Percentiles rank a stretch among this genome's conserved stretches.
These are phyloP conservation scores for Chalaropsis ovoidea DNA, from an alignment of 2,329 filamentous ascomycete species.

Conservation along the genomic window DNA sequence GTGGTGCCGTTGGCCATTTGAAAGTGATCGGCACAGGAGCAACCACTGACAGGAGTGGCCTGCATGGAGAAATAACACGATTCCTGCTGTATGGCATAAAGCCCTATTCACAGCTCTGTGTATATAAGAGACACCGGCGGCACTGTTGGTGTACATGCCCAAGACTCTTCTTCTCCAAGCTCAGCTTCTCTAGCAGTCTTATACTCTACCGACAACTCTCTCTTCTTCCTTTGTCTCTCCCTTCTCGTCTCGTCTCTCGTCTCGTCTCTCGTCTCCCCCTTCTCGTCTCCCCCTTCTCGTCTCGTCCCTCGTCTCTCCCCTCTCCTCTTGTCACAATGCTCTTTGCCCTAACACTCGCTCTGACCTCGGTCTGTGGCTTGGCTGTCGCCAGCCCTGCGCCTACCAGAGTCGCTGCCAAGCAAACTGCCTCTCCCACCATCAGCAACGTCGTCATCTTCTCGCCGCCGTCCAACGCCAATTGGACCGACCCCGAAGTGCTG, in stretches of 20 bases:
- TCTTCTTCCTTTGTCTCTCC: neutral
- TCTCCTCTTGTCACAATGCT: neutral
- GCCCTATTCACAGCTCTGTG: neutral
- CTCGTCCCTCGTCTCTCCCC: no score
- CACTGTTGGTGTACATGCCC: neutral
- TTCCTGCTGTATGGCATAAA: neutral
- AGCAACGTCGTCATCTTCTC: constrained; percentile 35
- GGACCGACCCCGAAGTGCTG: constrained; percentile 37
- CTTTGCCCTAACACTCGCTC: constrained; percentile 6
- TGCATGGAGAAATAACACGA: neutral
- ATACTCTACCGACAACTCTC: neutral
- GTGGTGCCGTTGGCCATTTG: neutral
- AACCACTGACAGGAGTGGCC: neutral
- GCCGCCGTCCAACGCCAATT: constrained; percentile 35
- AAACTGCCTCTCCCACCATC: constrained; percentile 23
- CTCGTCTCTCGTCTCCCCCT: no score
- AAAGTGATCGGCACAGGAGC: neutral
- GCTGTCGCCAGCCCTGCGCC: constrained; percentile 4
- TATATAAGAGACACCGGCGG: neutral
- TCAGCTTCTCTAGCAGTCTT: neutral
- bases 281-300: neutral
- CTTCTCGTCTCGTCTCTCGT: no score
- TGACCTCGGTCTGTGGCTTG: constrained; percentile 7
- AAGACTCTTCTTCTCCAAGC: neutral
- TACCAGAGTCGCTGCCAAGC: constrained; percentile 9